phyloP scores from a whole-genome alignment of 345 rosid genomes.

The Corchorus capsularis region DNA sequence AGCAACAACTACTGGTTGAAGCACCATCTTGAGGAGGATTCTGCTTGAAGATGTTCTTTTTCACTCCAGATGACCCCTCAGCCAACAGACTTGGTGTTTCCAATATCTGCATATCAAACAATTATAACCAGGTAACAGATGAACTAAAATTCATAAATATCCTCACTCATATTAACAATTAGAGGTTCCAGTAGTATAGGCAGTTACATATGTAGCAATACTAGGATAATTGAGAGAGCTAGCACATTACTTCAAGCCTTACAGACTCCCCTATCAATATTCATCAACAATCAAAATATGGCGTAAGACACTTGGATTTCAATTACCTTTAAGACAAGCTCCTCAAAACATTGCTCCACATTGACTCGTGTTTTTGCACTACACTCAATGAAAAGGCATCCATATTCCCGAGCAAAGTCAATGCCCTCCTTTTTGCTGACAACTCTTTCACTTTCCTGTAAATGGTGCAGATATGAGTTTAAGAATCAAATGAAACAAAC shows the following conservation, averaged over 20 bases:
- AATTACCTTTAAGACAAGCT: slow-evolving; percentile 86
- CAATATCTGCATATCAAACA: slow-evolving; percentile 57
- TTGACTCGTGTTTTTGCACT: slow-evolving; percentile 92
- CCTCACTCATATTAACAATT: background rate
- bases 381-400: slow-evolving; percentile 92
- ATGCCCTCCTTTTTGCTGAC: slow-evolving; percentile 89
- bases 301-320: background rate
- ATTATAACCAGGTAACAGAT: background rate
- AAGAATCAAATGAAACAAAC: background rate
- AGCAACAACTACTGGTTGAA: slow-evolving; percentile 60
- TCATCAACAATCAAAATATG: background rate
- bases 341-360: slow-evolving; percentile 95
- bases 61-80: slow-evolving; percentile 71
- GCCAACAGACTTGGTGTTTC: slow-evolving; percentile 84
- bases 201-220: background rate
- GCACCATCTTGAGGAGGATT: slow-evolving; percentile 57
- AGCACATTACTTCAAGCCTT: background rate
- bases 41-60: slow-evolving; percentile 84
- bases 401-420: slow-evolving; percentile 84
- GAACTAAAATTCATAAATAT: background rate
- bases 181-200: background rate
- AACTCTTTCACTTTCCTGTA: slow-evolving; percentile 92
- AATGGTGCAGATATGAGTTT: slow-evolving; percentile 1
- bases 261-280: no score
- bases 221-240: background rate